phyloP scores from a whole-genome alignment of 2,329 filamentous ascomycete species.

The Pseudogymnoascus sp. region DNA sequence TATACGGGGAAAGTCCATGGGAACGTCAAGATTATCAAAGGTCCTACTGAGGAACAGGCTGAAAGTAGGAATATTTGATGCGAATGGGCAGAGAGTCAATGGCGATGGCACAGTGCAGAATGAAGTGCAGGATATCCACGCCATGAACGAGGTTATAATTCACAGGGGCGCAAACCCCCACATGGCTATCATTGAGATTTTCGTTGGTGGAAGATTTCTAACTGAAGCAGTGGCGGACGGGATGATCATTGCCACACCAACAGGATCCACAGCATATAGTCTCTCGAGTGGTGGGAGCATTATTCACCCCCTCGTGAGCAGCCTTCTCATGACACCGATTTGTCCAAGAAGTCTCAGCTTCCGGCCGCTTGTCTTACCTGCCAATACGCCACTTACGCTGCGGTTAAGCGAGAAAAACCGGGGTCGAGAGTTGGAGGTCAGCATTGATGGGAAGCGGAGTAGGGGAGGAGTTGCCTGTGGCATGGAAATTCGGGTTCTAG shows the following conservation, averaged over 20 bases:
- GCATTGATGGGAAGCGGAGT: slow-evolving; percentile 65
- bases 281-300: slow-evolving; percentile 90
- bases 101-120: slow-evolving; percentile 27
- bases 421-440: slow-evolving; percentile 68
- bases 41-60: slow-evolving; percentile 81
- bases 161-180: slow-evolving; percentile 87
- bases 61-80: slow-evolving; percentile 75
- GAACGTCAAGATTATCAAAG: slow-evolving; percentile 63
- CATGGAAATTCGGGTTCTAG: slow-evolving; percentile 81
- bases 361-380: slow-evolving; percentile 79
- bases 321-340: slow-evolving; percentile 85
- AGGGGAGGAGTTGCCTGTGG: slow-evolving; percentile 63
- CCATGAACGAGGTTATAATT: slow-evolving; percentile 92
- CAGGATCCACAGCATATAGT: slow-evolving; percentile 90
- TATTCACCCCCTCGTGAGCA: slow-evolving; percentile 85
- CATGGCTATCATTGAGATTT: slow-evolving; percentile 85
- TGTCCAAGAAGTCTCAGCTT: slow-evolving; percentile 90
- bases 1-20: slow-evolving; percentile 74
- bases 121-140: slow-evolving; percentile 41
- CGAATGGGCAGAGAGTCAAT: slow-evolving; percentile 54
- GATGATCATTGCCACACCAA: slow-evolving; percentile 89
- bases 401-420: slow-evolving; percentile 75
- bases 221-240: slow-evolving; percentile 94
- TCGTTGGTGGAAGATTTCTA: slow-evolving; percentile 78
- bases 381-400: slow-evolving; percentile 76